A percentile compares a stretch with the other conserved stretches of the same genome.
Evolutionary conservation across 257 asterid species (phyloP).

Genomic region (Salvia miltiorrhiza): DNA sequence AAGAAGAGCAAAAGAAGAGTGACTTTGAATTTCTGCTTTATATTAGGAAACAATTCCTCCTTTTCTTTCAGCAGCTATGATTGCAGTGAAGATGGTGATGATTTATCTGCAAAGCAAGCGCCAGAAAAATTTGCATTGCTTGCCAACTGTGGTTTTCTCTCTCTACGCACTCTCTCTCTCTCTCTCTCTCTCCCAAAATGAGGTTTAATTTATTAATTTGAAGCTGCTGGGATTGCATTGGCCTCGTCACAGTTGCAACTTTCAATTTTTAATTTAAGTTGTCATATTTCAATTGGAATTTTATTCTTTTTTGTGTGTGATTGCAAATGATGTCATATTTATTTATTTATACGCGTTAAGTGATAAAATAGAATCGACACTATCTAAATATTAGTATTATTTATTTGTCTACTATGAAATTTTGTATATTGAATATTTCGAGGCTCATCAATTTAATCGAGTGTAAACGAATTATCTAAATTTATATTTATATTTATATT

Average conservation of each 20-base stretch:
- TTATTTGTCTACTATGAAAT: too few relatives aligned
- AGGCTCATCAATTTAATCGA: too few relatives aligned
- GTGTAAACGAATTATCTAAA: too few relatives aligned
- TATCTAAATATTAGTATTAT: too few relatives aligned
- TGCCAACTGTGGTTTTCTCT: conserved; percentile 18
- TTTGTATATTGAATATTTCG: too few relatives aligned
- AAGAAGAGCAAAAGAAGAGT: conserved; percentile 23
- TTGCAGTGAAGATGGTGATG: conserved; percentile 24
- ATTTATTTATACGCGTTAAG: too few relatives aligned
- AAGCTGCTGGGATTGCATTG: conserved; percentile 14
- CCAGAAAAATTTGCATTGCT: conserved; percentile 11
- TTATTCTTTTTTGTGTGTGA: background rate
- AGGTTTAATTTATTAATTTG: background rate
- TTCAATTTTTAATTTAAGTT: background rate
- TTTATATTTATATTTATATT: too few relatives aligned
- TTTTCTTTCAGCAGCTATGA: conserved; percentile 16
- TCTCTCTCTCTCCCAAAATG: background rate
- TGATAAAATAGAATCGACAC: too few relatives aligned
- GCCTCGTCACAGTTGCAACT: conserved; percentile 16
- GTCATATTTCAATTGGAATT: background rate
- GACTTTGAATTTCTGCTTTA: conserved; percentile 37
- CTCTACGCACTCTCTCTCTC: background rate
- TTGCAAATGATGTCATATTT: background rate
- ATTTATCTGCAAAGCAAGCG: conserved; percentile 29
- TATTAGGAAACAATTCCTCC: conserved; percentile 8